Conservation (phyloP, 768 basidiomycete species). For the Podaxis sp. region DNA sequence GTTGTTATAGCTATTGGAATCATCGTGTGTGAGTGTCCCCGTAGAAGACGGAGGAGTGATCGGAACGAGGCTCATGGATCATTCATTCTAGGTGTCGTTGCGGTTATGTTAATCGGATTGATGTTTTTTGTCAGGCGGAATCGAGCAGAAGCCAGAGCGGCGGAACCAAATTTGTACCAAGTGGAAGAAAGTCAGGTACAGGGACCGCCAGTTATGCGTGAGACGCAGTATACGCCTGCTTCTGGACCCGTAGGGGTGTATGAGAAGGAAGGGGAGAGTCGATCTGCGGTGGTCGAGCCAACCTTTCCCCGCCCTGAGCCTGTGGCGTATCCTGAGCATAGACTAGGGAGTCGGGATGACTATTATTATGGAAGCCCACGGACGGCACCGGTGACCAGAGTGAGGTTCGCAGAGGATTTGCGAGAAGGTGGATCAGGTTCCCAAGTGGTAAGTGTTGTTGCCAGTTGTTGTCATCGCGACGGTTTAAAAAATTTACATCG, state of each 20-base stretch:
- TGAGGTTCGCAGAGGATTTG: background rate
- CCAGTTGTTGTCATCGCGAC: conserved; percentile 13
- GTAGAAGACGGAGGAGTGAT: background rate
- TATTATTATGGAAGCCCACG: background rate
- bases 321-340: conserved; percentile 4
- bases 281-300: conserved; percentile 7
- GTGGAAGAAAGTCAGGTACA: conserved; percentile 32
- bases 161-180: conserved; percentile 23
- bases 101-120: conserved; percentile 4
- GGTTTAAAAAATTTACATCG: background rate
- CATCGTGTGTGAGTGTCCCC: background rate
- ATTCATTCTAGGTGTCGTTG: conserved; percentile 2
- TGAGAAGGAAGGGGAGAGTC: background rate
- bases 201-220: conserved; percentile 29
- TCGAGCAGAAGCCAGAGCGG: conserved; percentile 19
- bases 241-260: conserved; percentile 26
- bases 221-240: conserved; percentile 26
- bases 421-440: background rate
- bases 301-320: conserved; percentile 14
- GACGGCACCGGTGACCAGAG: conserved; percentile 6
- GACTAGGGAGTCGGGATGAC: background rate
- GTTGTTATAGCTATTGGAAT: background rate
- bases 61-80: background rate
- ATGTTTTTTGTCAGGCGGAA: conserved; percentile 21
- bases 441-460: background rate